Conservation (phyloP, 768 basidiomycete species). For the Lactarius deliciosus region DNA sequence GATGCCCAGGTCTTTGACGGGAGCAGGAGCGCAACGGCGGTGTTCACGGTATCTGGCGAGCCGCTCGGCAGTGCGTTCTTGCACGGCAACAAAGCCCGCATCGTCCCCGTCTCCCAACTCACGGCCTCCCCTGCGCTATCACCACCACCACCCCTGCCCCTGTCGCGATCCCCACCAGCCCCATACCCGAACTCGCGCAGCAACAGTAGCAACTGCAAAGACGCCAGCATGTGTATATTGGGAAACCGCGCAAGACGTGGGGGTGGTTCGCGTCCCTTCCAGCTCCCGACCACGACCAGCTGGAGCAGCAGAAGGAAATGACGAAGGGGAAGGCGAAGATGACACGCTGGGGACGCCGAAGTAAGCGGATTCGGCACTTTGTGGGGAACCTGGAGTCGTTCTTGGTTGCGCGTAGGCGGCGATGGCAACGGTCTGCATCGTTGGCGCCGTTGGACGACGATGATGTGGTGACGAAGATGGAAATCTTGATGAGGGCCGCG, state of each 20-base stretch:
- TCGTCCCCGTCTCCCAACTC: neutral
- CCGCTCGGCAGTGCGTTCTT: neutral
- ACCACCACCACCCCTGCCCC: neutral
- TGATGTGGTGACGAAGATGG: neutral
- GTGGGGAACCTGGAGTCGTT: slow-evolving; percentile 8
- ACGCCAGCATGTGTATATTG: slow-evolving; percentile 1
- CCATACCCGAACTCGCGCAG: neutral
- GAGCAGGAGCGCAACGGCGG: neutral
- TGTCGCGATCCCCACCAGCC: neutral
- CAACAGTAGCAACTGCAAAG: neutral
- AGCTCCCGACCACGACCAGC: no score
- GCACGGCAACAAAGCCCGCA: neutral
- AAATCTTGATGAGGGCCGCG: neutral
- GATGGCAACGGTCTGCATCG: neutral
- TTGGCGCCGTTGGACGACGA: no score
- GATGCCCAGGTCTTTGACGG: neutral
- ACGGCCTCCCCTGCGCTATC: neutral
- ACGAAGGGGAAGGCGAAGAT: neutral
- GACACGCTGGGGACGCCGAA: neutral
- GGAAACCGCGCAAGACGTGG: slow-evolving; percentile 16
- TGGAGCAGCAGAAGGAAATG: neutral
- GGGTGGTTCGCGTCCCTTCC: neutral
- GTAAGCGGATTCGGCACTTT: neutral
- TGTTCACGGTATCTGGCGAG: slow-evolving; percentile 7
- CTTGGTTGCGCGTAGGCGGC: neutral